Evolutionary conservation across 1,284 basidiomycete species (phyloP), one percentile per base, ranked within the genome.

Genomic region (Thelephora terrestris): DNA sequence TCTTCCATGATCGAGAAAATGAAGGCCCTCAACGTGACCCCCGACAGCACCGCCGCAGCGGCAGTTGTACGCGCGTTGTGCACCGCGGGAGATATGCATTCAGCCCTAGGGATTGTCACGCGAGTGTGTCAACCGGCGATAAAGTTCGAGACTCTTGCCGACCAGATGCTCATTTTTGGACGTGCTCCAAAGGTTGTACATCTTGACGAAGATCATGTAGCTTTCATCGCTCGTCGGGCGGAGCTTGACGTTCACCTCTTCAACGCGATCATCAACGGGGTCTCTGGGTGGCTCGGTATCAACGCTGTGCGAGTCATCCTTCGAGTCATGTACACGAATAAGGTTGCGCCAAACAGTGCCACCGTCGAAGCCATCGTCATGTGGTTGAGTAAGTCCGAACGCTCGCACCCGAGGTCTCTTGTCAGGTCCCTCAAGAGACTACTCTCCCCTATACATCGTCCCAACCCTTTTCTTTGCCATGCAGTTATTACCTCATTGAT

Each of bases 21-120:
- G 73, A 55, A 64, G 37, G 50, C 58, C 12, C 57, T 63, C 14
- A 68, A 67, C 40, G 61, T 79, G 45, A 53, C 55, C n/a, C 71
- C 75, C 9, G 76, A 81, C 48, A 56, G 65, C 18, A 65, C 64
- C 29, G 63, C 72, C 7, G 64, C 75, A 4, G 69, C 74, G 24
- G 71, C 81, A 12, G 67, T 87, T 17, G 64, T 84, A 29, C 73
- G 75, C 43, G 67, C 74, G 37, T 74, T 78, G 56, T 78, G 73
- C 55, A 59, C 69, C 34, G 65, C 62, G n/a, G 71, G 71, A 25
- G 66, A 67, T 43, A 68, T 70, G 23, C 64, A 64, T 39, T 58
- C 67, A 44, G 82, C 82, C 7, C 59, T 81, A 36, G 60, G 63
- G 36, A 59, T 83, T 45, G 65, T 79, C 43, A 66, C 71, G 23